Evolutionary conservation across 768 basidiomycete genomes (phyloP).

Genomic region (Cystobasidiopsis lactophilus): DNA sequence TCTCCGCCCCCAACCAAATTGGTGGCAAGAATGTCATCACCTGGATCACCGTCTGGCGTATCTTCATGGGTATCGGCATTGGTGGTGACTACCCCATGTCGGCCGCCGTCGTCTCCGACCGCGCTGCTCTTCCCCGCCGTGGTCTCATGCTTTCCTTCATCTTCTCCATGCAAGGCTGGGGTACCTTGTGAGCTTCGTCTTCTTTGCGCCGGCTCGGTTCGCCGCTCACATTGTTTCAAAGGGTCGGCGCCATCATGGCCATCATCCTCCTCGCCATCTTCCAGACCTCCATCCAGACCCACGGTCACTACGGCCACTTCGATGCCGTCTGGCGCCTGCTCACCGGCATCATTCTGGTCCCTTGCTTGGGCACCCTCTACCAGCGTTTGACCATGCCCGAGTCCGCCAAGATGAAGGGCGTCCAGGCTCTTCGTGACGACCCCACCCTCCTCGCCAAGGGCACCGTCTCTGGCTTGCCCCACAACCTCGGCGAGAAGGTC

Average conservation of each 20-base stretch:
- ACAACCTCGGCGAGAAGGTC: constrained; percentile 1
- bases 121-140: constrained; percentile 40
- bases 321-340: constrained; percentile 57
- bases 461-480: constrained; percentile 25
- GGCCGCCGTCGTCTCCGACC: constrained; percentile 28
- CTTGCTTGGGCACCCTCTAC: constrained; percentile 52
- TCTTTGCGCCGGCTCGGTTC: background rate
- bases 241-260: constrained; percentile 32
- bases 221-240: background rate
- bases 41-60: constrained; percentile 43
- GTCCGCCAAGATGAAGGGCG: constrained; percentile 24
- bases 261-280: constrained; percentile 45
- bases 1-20: constrained; percentile 40
- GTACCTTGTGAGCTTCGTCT: constrained; percentile 34
- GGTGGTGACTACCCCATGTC: constrained; percentile 54
- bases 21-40: constrained; percentile 35
- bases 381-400: constrained; percentile 53
- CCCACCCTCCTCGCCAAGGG: constrained; percentile 18
- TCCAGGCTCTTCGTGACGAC: constrained; percentile 8
- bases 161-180: constrained; percentile 41
- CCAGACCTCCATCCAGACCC: constrained; percentile 39
- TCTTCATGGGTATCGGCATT: constrained; percentile 52
- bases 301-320: constrained; percentile 37
- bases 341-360: constrained; percentile 49
- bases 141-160: constrained; percentile 39